Evolutionary conservation across 2,329 filamentous ascomycete genomes (phyloP).

Genomic region (Penicillium sp.): DNA sequence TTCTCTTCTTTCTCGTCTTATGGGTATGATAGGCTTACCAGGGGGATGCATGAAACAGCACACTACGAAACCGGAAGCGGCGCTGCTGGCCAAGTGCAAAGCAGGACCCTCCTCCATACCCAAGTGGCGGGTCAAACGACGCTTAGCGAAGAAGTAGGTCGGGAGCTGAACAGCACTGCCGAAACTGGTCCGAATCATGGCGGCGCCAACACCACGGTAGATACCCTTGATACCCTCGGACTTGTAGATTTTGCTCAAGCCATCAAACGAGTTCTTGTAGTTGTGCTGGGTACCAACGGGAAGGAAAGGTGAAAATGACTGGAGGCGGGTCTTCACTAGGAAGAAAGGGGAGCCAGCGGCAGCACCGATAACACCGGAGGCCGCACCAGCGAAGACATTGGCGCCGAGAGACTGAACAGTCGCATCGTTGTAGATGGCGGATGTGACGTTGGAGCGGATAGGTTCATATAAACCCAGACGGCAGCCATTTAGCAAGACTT

Average conservation of each 20-base stretch:
- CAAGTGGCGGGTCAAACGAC: constrained; percentile 75
- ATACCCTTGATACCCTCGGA: constrained; percentile 76
- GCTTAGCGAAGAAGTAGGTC: constrained; percentile 97
- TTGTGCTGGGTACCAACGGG: constrained; percentile 96
- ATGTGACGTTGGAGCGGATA: constrained; percentile 71
- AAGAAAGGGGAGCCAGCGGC: constrained; percentile 96
- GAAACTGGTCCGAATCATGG: constrained; percentile 94
- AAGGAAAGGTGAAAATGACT: constrained; percentile 88
- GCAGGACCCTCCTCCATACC: constrained; percentile 89
- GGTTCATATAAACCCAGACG: constrained; percentile 97
- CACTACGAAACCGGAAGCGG: constrained; percentile 90
- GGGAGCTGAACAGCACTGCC: constrained; percentile 94
- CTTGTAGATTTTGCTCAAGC: constrained; percentile 74
- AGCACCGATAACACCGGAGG: constrained; percentile 86
- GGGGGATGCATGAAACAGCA: constrained; percentile 98
- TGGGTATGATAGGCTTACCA: constrained; percentile 51
- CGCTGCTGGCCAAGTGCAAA: constrained; percentile 84
- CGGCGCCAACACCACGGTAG: constrained; percentile 86
- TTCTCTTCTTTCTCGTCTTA: background rate
- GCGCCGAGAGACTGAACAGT: constrained; percentile 80
- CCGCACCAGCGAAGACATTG: constrained; percentile 91
- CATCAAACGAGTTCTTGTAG: constrained; percentile 84
- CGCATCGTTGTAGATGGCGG: constrained; percentile 68
- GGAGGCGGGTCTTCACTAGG: constrained; percentile 92
- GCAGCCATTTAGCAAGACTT: constrained; percentile 94